phyloP scores from a whole-genome alignment of 768 basidiomycete species.

The Leccinellum rugosiceps region DNA sequence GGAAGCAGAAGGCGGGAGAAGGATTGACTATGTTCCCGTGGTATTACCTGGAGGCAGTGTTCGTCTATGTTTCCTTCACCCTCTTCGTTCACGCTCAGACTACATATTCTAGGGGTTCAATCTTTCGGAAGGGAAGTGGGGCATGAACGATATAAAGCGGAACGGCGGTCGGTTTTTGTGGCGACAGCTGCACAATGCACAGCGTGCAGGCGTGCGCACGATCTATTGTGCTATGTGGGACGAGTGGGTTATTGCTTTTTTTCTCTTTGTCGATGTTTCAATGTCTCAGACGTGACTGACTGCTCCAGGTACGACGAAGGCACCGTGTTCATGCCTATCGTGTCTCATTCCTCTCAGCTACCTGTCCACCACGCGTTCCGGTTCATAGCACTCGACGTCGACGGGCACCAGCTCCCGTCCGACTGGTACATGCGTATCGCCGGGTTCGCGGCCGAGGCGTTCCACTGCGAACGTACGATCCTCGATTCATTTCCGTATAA shows the following conservation, averaged over 20 bases:
- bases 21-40: conserved; percentile 80
- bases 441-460: conserved; percentile 66
- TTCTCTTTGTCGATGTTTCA: neutral
- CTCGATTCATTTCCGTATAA: conserved; percentile 64
- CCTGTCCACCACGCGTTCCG: conserved; percentile 57
- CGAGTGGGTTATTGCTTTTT: conserved; percentile 43
- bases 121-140: conserved; percentile 66
- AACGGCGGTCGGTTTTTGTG: conserved; percentile 77
- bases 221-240: conserved; percentile 91
- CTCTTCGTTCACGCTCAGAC: conserved; percentile 2
- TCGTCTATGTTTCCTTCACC: conserved; percentile 26
- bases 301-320: conserved; percentile 74
- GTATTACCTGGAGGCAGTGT: conserved; percentile 82
- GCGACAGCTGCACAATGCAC: conserved; percentile 72
- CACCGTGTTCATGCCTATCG: conserved; percentile 75
- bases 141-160: conserved; percentile 66
- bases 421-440: conserved; percentile 88
- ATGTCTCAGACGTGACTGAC: neutral
- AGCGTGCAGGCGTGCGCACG: conserved; percentile 54
- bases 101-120: conserved; percentile 56
- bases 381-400: conserved; percentile 73
- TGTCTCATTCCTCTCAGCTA: conserved; percentile 53
- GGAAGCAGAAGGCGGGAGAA: conserved; percentile 44
- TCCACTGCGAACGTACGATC: conserved; percentile 62
- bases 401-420: conserved; percentile 71